A percentile compares a stretch with the other conserved stretches of the same genome.
phyloP scores from a whole-genome alignment of 306 rosid genomes.

The Rubus idaeus region DNA sequence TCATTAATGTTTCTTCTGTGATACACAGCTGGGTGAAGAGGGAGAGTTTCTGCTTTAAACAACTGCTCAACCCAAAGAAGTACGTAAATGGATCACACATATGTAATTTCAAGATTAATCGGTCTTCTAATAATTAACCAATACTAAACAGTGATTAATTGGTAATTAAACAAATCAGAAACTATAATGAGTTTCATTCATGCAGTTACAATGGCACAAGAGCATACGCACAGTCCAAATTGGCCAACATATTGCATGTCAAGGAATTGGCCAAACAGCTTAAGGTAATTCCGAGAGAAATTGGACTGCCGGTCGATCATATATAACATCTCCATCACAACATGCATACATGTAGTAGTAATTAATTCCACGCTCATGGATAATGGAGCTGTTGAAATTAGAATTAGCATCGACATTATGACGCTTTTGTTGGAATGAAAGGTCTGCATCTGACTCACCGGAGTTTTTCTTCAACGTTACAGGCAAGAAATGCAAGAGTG shows the following conservation, averaged over 20 bases:
- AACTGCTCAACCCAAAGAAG: constrained; percentile 72
- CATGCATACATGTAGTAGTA: not conserved
- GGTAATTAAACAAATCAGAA: not conserved
- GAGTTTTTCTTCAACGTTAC: constrained; percentile 7
- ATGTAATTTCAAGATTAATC: too few species aligned
- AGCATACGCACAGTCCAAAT: constrained; percentile 90
- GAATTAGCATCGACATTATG: not conserved
- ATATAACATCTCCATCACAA: too few species aligned
- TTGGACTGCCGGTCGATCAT: too few species aligned
- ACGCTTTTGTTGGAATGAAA: not conserved
- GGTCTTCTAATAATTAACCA: too few species aligned
- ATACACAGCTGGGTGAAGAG: constrained; percentile 86
- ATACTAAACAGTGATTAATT: not conserved
- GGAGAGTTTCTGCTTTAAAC: constrained; percentile 56
- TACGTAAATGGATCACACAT: constrained; percentile 1
- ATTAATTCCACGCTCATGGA: not conserved
- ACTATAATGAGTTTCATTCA: not conserved
- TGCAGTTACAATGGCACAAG: constrained; percentile 87
- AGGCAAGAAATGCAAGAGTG: constrained; percentile 86
- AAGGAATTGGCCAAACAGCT: constrained; percentile 82
- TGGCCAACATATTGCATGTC: constrained; percentile 75
- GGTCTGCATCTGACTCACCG: not conserved
- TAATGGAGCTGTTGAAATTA: not conserved
- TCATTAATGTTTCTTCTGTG: constrained; percentile 76
- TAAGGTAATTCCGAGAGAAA: constrained; percentile 41